Conservation (phyloP, 2,329 filamentous ascomycete genomes). For the Colletotrichum eremochloae region DNA sequence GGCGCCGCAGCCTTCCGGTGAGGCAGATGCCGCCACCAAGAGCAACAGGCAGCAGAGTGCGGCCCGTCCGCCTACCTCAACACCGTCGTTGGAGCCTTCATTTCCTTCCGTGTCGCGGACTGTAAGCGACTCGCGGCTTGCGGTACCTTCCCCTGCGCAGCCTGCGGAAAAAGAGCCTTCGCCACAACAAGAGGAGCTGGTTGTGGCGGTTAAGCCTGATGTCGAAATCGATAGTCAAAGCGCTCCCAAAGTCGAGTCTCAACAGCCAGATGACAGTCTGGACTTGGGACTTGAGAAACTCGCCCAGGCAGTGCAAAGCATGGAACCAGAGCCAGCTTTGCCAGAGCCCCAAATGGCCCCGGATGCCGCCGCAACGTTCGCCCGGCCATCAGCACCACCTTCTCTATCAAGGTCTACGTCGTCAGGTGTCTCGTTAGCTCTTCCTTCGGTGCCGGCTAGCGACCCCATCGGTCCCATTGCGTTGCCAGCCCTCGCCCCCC, state of each 20-base stretch:
- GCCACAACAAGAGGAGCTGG: slow-evolving; percentile 43
- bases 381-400: slow-evolving; percentile 28
- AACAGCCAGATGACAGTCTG: slow-evolving; percentile 18
- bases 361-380: slow-evolving; percentile 4
- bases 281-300: slow-evolving; percentile 28
- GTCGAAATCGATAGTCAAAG: slow-evolving; percentile 23
- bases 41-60: slow-evolving; percentile 13
- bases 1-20: slow-evolving; percentile 32
- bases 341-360: slow-evolving; percentile 13
- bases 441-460: slow-evolving; percentile 52
- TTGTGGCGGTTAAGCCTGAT: slow-evolving; percentile 41
- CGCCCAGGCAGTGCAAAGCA: slow-evolving; percentile 24
- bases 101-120: slow-evolving; percentile 12
- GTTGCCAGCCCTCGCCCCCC: slow-evolving; percentile 47
- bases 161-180: slow-evolving; percentile 43
- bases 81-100: slow-evolving; percentile 18
- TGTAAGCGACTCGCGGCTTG: slow-evolving; percentile 17
- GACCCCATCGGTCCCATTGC: slow-evolving; percentile 50
- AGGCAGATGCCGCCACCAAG: slow-evolving; percentile 20
- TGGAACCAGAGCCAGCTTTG: slow-evolving; percentile 2
- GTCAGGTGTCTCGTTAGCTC: slow-evolving; percentile 48
- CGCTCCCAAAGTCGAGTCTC: slow-evolving; percentile 30
- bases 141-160: slow-evolving; percentile 26
- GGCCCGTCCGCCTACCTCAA: slow-evolving; percentile 19
- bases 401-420: slow-evolving; percentile 42